Percentiles rank a stretch among this genome's conserved stretches.
phyloP scores from a whole-genome alignment of 768 basidiomycete genomes.

The Rhodotorula babjevae region DNA sequence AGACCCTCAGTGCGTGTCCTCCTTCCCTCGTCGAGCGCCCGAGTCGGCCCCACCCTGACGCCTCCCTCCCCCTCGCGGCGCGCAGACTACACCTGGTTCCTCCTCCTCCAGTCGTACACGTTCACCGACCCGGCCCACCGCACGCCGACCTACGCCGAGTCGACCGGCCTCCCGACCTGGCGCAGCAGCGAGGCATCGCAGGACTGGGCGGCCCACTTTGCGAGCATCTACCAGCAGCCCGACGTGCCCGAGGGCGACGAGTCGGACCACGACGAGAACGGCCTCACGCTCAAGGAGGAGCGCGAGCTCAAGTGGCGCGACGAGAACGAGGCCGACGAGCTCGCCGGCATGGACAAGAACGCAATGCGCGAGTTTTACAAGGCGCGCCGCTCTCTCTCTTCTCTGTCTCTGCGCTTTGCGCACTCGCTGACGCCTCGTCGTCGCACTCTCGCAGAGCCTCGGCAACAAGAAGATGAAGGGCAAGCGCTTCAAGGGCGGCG shows the following conservation, averaged over 20 bases:
- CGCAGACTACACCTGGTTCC: slow-evolving; percentile 41
- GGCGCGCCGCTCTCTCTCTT: slow-evolving; percentile 7
- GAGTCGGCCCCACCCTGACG: neutral
- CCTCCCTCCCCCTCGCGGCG: too few relatives aligned
- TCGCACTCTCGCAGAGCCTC: slow-evolving; percentile 7
- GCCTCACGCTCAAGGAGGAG: slow-evolving; percentile 41
- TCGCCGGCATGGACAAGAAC: slow-evolving; percentile 26
- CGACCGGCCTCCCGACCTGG: slow-evolving; percentile 39
- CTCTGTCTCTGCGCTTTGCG: neutral
- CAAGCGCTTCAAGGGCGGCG: slow-evolving; percentile 15
- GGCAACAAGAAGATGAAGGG: slow-evolving; percentile 39
- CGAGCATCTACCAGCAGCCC: slow-evolving; percentile 36
- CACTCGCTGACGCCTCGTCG: neutral
- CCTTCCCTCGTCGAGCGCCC: neutral
- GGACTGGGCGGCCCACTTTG: slow-evolving; percentile 40
- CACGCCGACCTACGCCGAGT: slow-evolving; percentile 17
- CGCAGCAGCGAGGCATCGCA: slow-evolving; percentile 37
- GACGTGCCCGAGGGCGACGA: slow-evolving; percentile 24
- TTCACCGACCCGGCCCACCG: slow-evolving; percentile 21
- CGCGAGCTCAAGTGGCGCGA: slow-evolving; percentile 38
- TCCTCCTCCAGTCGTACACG: slow-evolving; percentile 39
- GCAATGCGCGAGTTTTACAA: slow-evolving; percentile 43
- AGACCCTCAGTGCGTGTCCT: slow-evolving; percentile 40
- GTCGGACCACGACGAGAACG: slow-evolving; percentile 25
- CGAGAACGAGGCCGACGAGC: slow-evolving; percentile 33